A percentile compares a stretch with the other conserved stretches of the same genome.
These are phyloP conservation scores for Apiospora arundinis DNA, from an alignment of 2,329 filamentous ascomycete genomes.

Conservation along the genomic window DNA sequence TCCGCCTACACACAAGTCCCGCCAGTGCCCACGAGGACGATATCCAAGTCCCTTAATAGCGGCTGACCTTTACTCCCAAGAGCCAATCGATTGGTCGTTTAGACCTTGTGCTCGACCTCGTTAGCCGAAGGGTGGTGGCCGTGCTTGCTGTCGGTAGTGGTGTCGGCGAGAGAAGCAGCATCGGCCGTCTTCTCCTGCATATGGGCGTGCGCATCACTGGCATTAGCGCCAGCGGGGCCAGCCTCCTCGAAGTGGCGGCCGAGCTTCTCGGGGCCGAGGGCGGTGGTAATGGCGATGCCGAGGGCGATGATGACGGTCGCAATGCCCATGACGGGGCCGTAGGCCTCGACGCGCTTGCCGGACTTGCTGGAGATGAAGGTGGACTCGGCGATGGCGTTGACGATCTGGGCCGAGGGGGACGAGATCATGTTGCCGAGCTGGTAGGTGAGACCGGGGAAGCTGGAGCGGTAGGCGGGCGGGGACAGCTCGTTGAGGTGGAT, in stretches of 20 bases:
- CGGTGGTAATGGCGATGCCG: slow-evolving; percentile 71
- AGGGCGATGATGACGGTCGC: slow-evolving; percentile 78
- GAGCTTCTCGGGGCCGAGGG: slow-evolving; percentile 76
- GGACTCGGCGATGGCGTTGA: slow-evolving; percentile 72
- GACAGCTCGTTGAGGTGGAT: slow-evolving; percentile 79
- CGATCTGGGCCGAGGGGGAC: slow-evolving; percentile 64
- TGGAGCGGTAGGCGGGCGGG: slow-evolving; percentile 72
- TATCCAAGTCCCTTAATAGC: background rate
- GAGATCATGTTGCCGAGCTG: slow-evolving; percentile 79
- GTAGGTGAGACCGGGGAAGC: slow-evolving; percentile 74
- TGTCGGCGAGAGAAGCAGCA: slow-evolving; percentile 31
- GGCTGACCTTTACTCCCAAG: background rate
- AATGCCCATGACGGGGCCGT: slow-evolving; percentile 77
- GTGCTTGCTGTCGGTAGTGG: background rate
- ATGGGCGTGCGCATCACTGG: slow-evolving; percentile 30
- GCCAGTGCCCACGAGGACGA: background rate
- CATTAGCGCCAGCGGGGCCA: slow-evolving; percentile 54
- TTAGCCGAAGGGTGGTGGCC: background rate
- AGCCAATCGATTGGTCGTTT: background rate
- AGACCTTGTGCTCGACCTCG: slow-evolving; percentile 12
- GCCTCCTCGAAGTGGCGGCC: slow-evolving; percentile 73
- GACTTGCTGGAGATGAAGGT: slow-evolving; percentile 58
- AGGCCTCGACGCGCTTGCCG: slow-evolving; percentile 69
- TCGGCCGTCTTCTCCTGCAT: slow-evolving; percentile 38
- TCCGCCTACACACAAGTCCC: background rate